Percentiles rank a stretch among this genome's conserved stretches.
Conservation (phyloP, 176 grass and related monocot species). For the Leersia perrieri region DNA sequence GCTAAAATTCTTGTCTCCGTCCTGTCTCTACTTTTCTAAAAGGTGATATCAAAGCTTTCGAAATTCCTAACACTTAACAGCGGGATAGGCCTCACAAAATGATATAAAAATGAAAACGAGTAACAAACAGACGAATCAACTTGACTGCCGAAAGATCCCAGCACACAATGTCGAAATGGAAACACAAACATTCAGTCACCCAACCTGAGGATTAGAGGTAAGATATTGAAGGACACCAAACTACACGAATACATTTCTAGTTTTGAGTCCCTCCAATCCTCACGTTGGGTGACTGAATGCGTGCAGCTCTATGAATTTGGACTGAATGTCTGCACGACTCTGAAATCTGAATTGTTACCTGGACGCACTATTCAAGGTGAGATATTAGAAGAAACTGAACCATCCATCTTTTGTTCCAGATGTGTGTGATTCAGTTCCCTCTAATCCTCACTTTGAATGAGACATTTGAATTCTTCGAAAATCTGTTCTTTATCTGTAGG, state of each 20-base stretch:
- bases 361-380: constrained; percentile 28
- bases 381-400: constrained; percentile 70
- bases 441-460: constrained; percentile 41
- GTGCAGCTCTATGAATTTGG: too few relatives aligned
- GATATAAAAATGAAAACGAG: too few relatives aligned
- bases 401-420: neutral
- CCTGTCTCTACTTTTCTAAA: too few relatives aligned
- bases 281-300: constrained; percentile 24
- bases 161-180: too few relatives aligned
- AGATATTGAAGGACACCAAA: constrained; percentile 56
- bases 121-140: too few relatives aligned
- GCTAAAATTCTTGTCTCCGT: too few relatives aligned
- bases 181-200: neutral
- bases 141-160: too few relatives aligned
- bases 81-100: too few relatives aligned
- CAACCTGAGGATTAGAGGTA: too few relatives aligned
- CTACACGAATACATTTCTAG: neutral
- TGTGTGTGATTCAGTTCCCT: constrained; percentile 30
- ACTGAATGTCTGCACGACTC: neutral
- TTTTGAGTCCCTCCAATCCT: constrained; percentile 41
- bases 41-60: too few relatives aligned
- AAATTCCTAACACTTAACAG: too few relatives aligned
- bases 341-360: neutral
- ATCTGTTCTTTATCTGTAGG: neutral
- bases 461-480: neutral